Conservation (phyloP, 2,329 filamentous ascomycete genomes). For the Colletotrichum magnum region DNA sequence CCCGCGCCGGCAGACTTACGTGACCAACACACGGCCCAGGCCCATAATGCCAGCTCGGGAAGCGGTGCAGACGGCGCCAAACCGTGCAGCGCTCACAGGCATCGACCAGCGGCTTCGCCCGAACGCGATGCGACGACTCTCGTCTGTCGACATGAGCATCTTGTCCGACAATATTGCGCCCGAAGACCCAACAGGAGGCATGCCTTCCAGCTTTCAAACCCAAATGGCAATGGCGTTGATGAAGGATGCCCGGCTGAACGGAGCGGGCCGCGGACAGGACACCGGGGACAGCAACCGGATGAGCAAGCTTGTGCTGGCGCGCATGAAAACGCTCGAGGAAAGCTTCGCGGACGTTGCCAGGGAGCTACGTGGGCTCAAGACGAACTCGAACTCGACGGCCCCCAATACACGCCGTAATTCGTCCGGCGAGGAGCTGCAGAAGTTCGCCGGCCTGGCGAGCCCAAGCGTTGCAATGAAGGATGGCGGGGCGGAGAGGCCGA, state of each 20-base stretch:
- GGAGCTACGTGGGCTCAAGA: conserved; percentile 79
- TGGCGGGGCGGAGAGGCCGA: conserved; percentile 43
- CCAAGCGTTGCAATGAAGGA: conserved; percentile 52
- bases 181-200: conserved; percentile 72
- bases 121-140: conserved; percentile 59
- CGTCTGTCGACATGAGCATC: conserved; percentile 80
- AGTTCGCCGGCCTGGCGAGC: conserved; percentile 42
- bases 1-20: conserved; percentile 60
- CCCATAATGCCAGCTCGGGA: conserved; percentile 68
- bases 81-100: conserved; percentile 67
- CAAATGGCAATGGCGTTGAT: conserved; percentile 83
- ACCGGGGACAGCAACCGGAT: conserved; percentile 74
- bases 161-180: conserved; percentile 79
- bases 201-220: conserved; percentile 84
- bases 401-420: conserved; percentile 67
- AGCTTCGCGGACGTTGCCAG: conserved; percentile 89
- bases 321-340: conserved; percentile 95
- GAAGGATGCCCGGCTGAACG: conserved; percentile 67
- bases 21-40: conserved; percentile 66
- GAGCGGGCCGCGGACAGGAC: conserved; percentile 52
- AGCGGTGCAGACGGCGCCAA: conserved; percentile 69
- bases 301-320: conserved; percentile 84
- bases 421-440: conserved; percentile 58
- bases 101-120: conserved; percentile 62
- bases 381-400: conserved; percentile 58